Base-by-base conservation (phyloP, 768 basidiomycete species). In the Lyophyllum shimeji region DNA sequence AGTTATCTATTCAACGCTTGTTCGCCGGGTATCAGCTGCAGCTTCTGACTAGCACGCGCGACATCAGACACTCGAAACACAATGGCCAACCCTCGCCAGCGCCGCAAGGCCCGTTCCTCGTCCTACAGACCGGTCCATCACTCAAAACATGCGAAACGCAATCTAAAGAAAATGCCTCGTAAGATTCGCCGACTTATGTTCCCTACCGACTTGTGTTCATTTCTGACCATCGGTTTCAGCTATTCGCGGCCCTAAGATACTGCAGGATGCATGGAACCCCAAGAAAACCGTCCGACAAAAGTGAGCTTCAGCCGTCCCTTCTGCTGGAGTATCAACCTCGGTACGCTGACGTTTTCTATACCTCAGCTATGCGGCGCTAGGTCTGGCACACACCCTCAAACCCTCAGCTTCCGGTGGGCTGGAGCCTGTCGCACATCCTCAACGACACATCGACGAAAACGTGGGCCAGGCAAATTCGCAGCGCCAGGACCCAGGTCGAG, bases 51-150 rank as follows among this genome's bases (percentile, higher is more conserved):
- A 7, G 12, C 43, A 50, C 52, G 52, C 55, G 43, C 37, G 33
- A 39, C 49, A 9, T 39, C n/a, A 18, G 39, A 50, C n/a, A 34
- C 54, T 47, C 23, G 39, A 67, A 23, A 29, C 7, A n/a, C 27
- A 20, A 97, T 98, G 95, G 93, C 87, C 53, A 98, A 97, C 70
- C 95, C 95, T 61, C 85, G 95, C 53, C 96, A 98, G 72, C 82
- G 95, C 58, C 83, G 86, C 63, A 98, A 98, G 75, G 71, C 82
- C 20, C 85, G 88, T 42, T 95, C 94, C 23, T 84, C 85, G 17
- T 76, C 83, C n/a, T 80, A 93, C 69, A 85, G 76, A 60, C 74
- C 87, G 20, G 81, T 92, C 50, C 85, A 85, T 33, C 90, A 90
- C 58, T 87, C 91, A 12, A 80, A 76, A 46, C 81, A 86, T 65